Conservation (phyloP, 1,284 basidiomycete species). For the Trametes sp. region DNA sequence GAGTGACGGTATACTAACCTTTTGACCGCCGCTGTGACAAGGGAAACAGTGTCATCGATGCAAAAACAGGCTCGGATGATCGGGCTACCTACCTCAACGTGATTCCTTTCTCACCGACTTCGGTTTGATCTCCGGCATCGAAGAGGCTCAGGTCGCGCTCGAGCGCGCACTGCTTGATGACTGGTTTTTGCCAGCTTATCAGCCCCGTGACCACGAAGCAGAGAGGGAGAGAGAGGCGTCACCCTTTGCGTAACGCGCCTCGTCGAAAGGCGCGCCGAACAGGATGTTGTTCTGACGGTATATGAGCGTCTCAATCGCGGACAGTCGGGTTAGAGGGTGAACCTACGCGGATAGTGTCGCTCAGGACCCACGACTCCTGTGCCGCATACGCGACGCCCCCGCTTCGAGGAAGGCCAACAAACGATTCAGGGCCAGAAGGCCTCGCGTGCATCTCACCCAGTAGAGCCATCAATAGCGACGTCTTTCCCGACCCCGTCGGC, state of each 20-base stretch:
- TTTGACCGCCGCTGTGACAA: constrained; percentile 64
- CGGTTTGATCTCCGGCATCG: constrained; percentile 75
- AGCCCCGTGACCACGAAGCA: constrained; percentile 37
- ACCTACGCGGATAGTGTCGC: constrained; percentile 46
- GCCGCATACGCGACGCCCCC: constrained; percentile 75
- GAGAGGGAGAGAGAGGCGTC: constrained; percentile 35
- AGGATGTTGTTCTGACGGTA: constrained; percentile 49
- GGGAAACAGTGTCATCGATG: background rate
- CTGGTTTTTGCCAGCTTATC: constrained; percentile 35
- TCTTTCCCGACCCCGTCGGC: constrained; percentile 61
- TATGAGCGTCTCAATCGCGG: constrained; percentile 26
- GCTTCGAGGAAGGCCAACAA: constrained; percentile 68
- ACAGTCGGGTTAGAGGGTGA: constrained; percentile 20
- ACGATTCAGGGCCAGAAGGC: constrained; percentile 57
- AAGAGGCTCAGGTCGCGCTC: constrained; percentile 70
- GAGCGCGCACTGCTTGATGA: constrained; percentile 68
- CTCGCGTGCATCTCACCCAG: constrained; percentile 68
- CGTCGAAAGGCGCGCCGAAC: constrained; percentile 51
- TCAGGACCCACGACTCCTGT: constrained; percentile 64
- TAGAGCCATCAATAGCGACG: constrained; percentile 58
- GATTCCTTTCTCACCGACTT: constrained; percentile 70
- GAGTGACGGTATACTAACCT: constrained; percentile 54
- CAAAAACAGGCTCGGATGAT: constrained; percentile 38
- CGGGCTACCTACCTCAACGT: constrained; percentile 62
- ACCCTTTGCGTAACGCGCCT: constrained; percentile 52